Conservation (phyloP, 192 early-diverging fungal species). For the Ambispora gerdemannii region DNA sequence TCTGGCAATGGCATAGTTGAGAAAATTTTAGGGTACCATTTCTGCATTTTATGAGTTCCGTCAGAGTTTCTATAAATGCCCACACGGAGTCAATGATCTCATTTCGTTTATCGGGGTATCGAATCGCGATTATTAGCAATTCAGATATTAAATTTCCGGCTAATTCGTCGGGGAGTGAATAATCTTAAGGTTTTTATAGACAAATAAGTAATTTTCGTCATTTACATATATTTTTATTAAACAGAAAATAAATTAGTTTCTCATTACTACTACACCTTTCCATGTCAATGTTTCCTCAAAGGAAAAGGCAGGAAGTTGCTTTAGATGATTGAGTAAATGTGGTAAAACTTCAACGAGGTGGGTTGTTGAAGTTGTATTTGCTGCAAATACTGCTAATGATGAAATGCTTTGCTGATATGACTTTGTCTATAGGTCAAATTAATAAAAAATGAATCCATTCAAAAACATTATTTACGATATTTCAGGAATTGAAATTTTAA, state of each 20-base stretch:
- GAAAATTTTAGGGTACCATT: constrained; percentile 30
- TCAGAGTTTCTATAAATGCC: constrained; percentile 34
- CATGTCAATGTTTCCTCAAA: constrained; percentile 22
- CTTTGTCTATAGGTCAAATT: constrained; percentile 19
- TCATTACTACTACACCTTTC: constrained; percentile 6
- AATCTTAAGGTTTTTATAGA: constrained; percentile 28
- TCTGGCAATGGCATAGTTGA: too few relatives aligned
- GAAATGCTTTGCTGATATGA: constrained; percentile 4
- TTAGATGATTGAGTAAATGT: constrained; percentile 23
- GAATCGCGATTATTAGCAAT: constrained; percentile 36
- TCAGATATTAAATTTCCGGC: constrained; percentile 32
- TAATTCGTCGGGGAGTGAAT: constrained; percentile 35
- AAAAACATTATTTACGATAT: neutral
- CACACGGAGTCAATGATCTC: constrained; percentile 36
- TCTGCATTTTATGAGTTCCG: constrained; percentile 18
- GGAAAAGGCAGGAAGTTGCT: constrained; percentile 20
- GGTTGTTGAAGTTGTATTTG: neutral
- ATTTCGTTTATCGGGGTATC: constrained; percentile 32
- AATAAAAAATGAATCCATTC: too few relatives aligned
- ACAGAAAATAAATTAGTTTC: neutral
- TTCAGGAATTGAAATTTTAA: neutral
- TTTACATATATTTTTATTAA: too few relatives aligned
- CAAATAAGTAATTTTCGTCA: constrained; percentile 25
- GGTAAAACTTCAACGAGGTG: constrained; percentile 4
- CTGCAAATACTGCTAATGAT: constrained; percentile 24